Evolutionary conservation across 352 stramenopile genomes (phyloP).

Genomic region (Phytopythium helicoides): DNA sequence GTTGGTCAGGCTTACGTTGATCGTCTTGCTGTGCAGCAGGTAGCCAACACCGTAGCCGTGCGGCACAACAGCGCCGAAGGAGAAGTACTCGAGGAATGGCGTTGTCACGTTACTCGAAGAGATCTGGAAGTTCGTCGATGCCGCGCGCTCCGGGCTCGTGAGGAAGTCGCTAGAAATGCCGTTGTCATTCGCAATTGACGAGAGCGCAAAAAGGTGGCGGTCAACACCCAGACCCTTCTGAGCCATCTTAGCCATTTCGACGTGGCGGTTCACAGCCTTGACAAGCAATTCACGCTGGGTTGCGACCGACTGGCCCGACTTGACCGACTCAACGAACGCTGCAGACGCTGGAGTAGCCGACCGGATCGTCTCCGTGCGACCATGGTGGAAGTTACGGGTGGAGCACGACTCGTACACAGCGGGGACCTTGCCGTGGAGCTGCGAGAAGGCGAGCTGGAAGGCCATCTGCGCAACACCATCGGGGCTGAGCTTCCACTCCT

Average conservation of each 20-base stretch:
- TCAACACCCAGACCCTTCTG: slow-evolving; percentile 86
- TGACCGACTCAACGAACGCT: slow-evolving; percentile 66
- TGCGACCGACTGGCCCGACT: slow-evolving; percentile 28
- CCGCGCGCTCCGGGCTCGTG: slow-evolving; percentile 64
- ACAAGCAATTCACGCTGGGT: slow-evolving; percentile 68
- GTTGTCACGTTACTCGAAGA: slow-evolving; percentile 91
- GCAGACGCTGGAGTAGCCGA: slow-evolving; percentile 72
- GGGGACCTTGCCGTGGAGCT: slow-evolving; percentile 69
- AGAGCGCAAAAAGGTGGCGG: slow-evolving; percentile 82
- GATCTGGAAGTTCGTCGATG: slow-evolving; percentile 87
- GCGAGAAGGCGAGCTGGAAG: slow-evolving; percentile 88
- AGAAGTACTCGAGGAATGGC: slow-evolving; percentile 89
- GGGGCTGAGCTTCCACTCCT: slow-evolving; percentile 89
- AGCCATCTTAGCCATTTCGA: slow-evolving; percentile 89
- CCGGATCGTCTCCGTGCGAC: slow-evolving; percentile 92
- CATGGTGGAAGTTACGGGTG: slow-evolving; percentile 89
- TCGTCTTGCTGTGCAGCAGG: slow-evolving; percentile 77
- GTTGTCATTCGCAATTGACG: slow-evolving; percentile 62
- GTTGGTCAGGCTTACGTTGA: slow-evolving; percentile 87
- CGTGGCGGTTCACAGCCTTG: slow-evolving; percentile 75
- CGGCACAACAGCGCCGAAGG: slow-evolving; percentile 85
- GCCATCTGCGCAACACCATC: slow-evolving; percentile 92
- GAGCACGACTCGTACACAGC: slow-evolving; percentile 92
- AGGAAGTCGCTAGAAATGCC: slow-evolving; percentile 77
- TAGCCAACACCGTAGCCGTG: slow-evolving; percentile 91